These are phyloP conservation scores for Lenzites betulinus DNA, from an alignment of 768 basidiomycete species.

Conservation along the genomic window DNA sequence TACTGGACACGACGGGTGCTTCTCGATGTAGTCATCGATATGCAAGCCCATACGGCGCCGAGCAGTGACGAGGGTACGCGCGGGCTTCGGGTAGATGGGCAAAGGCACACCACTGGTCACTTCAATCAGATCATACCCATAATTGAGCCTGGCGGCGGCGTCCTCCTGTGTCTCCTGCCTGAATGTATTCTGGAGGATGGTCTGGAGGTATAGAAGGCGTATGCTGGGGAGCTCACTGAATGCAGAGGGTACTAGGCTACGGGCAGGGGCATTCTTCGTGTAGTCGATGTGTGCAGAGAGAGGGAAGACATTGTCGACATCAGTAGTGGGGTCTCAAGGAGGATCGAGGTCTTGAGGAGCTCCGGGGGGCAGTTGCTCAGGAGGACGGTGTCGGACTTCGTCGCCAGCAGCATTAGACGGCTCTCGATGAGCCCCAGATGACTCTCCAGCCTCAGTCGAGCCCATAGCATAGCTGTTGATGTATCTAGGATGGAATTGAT, in stretches of 20 bases:
- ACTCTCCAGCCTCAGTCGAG: too few relatives aligned
- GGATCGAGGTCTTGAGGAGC: too few relatives aligned
- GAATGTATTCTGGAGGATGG: not conserved
- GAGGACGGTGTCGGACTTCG: too few relatives aligned
- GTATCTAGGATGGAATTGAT: too few relatives aligned
- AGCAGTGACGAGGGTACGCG: not conserved
- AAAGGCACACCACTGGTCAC: not conserved
- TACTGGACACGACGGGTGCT: not conserved
- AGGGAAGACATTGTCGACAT: too few relatives aligned
- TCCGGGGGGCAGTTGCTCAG: too few relatives aligned
- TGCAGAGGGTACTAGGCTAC: not conserved
- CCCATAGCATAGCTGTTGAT: too few relatives aligned
- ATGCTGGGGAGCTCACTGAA: not conserved
- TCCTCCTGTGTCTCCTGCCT: not conserved
- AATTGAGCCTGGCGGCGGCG: not conserved
- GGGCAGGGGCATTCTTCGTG: too few relatives aligned
- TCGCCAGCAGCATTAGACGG: too few relatives aligned
- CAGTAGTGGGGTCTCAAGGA: too few relatives aligned
- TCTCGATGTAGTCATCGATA: constrained; percentile 1
- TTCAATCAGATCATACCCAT: not conserved
- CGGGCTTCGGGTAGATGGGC: not conserved
- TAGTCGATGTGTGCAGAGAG: too few relatives aligned
- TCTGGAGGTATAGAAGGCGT: not conserved
- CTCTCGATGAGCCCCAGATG: too few relatives aligned
- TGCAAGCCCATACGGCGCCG: not conserved